Evolutionary conservation across 768 basidiomycete species (phyloP).

Genomic region (Suillus plorans): DNA sequence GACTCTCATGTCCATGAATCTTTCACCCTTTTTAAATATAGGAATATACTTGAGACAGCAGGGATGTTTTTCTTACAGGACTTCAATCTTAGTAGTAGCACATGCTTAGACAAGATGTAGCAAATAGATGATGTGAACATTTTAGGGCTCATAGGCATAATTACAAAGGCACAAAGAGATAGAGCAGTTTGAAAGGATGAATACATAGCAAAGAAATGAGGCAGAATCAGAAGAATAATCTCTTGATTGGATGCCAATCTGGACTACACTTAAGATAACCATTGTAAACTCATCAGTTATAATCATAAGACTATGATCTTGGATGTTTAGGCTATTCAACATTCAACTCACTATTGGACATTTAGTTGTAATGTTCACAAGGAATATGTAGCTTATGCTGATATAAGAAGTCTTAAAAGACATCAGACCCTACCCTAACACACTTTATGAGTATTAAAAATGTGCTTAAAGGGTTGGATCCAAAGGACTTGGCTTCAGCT

Average conservation of each 20-base stretch:
- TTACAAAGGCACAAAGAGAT: background rate
- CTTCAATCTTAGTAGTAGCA: background rate
- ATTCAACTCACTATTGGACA: too few species aligned
- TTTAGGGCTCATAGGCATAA: background rate
- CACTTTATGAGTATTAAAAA: too few species aligned
- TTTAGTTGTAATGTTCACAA: too few species aligned
- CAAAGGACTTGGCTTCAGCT: too few species aligned
- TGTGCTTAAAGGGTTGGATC: too few species aligned
- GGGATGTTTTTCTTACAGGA: constrained; percentile 12
- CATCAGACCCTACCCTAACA: too few species aligned
- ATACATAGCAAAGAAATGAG: background rate
- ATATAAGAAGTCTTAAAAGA: too few species aligned
- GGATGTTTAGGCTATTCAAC: too few species aligned
- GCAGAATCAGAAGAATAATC: background rate
- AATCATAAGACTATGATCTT: too few species aligned
- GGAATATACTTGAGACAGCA: background rate
- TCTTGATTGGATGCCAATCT: background rate
- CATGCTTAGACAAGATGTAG: background rate
- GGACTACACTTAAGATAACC: constrained; percentile 2
- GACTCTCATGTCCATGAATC: constrained; percentile 14
- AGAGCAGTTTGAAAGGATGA: background rate
- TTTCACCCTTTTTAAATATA: constrained; percentile 10
- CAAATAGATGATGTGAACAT: constrained; percentile 1
- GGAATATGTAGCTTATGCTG: too few species aligned
- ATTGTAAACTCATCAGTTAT: constrained; percentile 5